Evolutionary conservation across 1,139 yeast genomes (phyloP), one percentile per base, ranked within the genome.

Genomic region (Yamadazyma diddensiae): DNA sequence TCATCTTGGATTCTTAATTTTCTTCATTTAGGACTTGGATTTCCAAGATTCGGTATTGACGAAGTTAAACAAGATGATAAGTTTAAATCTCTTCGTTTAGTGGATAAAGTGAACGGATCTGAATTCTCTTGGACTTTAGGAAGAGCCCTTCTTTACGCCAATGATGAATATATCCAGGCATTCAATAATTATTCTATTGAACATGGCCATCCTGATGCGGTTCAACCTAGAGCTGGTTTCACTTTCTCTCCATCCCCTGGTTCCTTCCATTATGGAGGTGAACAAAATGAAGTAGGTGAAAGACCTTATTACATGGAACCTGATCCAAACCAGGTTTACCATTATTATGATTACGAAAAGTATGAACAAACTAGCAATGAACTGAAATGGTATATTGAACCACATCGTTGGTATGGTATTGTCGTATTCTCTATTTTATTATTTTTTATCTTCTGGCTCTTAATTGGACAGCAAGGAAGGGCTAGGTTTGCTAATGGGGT

Each of bases 81-180:
- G 24, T 65, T 58, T 50, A 65, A 73, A 34, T 67, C 83, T 0
- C 69, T 85, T 37, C 77, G 73, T 38, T 65, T 83, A 14, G 78
- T 80, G 13, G 84, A 82, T 39, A 65, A 70, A 33, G 62, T 84
- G 30, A 77, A 77, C 25, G 87, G 85, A 0, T 64, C 75, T 1
- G 77, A 80, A 24, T 81, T 83, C 39, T 76, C 92, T 1, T 86
- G 95, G 95, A 84, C 95, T 1, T 59, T 85, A 29, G 95, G 95
- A 2, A 65, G 90, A 33, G 94, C 94, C 3, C 55, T 85, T 4
- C 53, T 86, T 17, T 85, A 85, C 49, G 65, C 73, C 28, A 68
- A 65, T 42, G 73, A 66, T 39, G 73, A 66, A 40, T 67, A 65
- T 35, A 51, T 57, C 9, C 67, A 62, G 36, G 70, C 72, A 2